These are phyloP conservation scores for Blastobotrys serpentis DNA, from an alignment of 1,139 yeast genomes.

Conservation along the genomic window DNA sequence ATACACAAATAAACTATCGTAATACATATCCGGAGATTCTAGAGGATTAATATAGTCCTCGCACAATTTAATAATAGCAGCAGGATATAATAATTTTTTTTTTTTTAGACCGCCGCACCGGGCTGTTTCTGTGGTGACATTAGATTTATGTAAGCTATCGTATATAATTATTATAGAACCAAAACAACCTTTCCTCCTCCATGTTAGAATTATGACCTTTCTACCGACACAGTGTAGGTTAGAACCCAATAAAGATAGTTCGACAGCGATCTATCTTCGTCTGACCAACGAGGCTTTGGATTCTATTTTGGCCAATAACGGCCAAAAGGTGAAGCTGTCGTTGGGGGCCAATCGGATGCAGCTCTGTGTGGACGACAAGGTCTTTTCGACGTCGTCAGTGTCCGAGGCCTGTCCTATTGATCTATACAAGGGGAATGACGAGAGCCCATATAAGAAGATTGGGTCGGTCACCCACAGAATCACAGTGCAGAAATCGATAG, in stretches of 20 bases:
- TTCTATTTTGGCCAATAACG: conserved; percentile 21
- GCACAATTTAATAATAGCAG: no score
- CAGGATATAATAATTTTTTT: no score
- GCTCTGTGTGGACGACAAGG: conserved; percentile 20
- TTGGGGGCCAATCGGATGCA: conserved; percentile 16
- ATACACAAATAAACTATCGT: no score
- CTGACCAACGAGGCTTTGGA: conserved; percentile 32
- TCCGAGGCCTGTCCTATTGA: conserved; percentile 24
- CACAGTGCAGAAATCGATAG: conserved; percentile 23
- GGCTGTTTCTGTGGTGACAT: conserved; percentile 3
- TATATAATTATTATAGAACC: neutral
- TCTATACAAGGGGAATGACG: conserved; percentile 15
- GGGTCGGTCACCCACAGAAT: conserved; percentile 30
- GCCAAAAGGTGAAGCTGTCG: conserved; percentile 20
- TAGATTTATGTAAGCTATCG: conserved; percentile 2
- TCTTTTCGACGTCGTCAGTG: conserved; percentile 22
- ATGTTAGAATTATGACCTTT: neutral
- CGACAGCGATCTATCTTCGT: conserved; percentile 33
- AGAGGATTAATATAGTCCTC: no score
- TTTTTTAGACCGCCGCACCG: conserved; percentile 4
- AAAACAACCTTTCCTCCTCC: neutral
- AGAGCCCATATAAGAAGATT: conserved; percentile 20
- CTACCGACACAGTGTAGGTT: conserved; percentile 13
- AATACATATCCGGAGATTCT: no score
- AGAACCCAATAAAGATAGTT: conserved; percentile 12